Evolutionary conservation across 208 protist genomes (phyloP), one percentile per base, ranked within the genome.

Genomic region (Cochliopodium minus): DNA sequence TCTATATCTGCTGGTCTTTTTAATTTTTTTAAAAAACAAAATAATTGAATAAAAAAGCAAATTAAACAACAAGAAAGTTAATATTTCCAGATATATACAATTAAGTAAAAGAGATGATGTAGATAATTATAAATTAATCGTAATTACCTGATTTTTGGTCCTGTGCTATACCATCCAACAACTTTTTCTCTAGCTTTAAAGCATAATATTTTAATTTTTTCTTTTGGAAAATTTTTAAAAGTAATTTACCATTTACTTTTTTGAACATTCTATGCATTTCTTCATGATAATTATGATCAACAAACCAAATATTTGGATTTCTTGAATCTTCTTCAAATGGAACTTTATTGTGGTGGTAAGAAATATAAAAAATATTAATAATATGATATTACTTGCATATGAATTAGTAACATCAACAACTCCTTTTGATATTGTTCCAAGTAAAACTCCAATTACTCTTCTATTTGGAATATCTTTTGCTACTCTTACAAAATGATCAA

Each of bases 401-500:
- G 62, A 73, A 57, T 90, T 90, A 13, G 76, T 76, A 3, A 90
- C 49, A 60, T 92, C 83, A 1, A 89, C 59, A 26, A 59, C 57
- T 4, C 76, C 74, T 28, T 70, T 76, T 42, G 52, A 58, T 11
- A 57, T 59, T 46, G 60, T 61, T 6, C 93, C 94, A 0, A 98
- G 78, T 22, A 98, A 77, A 13, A 97, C 72, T 7, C 93, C 93
- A 47, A 93, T 87, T 15, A 97, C 93, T 20, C 93, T 79, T 66
- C 94, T 91, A 43, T 87, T 84, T 17, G 74, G 61, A 25, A 82
- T 73, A 46, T 80, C 78, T 62, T 79, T 77, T 26, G 59, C 76
- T 54, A 97, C 86, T n/a, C 95, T 83, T 33, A 92, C 94, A 67
- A 95, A 97, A 77, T 99, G 96, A 66, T 99, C 96, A 9, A 97